Percentiles rank a stretch among this genome's conserved stretches.
Evolutionary conservation across 768 basidiomycete species (phyloP).

Genomic region (Gloeophyllum trabeum): DNA sequence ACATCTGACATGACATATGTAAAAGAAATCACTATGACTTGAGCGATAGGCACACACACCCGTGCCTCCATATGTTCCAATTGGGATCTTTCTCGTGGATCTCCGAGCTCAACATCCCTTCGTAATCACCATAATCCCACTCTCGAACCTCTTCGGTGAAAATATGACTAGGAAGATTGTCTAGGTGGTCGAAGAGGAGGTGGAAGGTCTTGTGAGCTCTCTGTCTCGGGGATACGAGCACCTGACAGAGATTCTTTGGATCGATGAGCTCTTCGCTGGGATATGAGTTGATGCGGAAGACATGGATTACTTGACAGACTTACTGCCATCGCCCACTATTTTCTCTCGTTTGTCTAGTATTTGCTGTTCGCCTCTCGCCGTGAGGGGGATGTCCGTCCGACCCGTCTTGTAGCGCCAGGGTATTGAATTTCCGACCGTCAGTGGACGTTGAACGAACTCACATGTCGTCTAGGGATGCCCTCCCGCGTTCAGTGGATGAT

Average conservation of each 20-base stretch:
- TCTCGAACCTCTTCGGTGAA: conserved; percentile 63
- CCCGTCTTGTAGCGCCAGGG: conserved; percentile 51
- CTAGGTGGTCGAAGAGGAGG: conserved; percentile 51
- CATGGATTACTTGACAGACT: conserved; percentile 19
- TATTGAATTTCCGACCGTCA: conserved; percentile 4
- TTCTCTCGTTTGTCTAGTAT: conserved; percentile 50
- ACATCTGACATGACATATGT: conserved; percentile 37
- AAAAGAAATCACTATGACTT: neutral
- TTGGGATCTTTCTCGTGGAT: conserved; percentile 46
- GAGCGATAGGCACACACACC: conserved; percentile 28
- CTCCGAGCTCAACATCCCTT: conserved; percentile 72
- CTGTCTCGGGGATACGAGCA: conserved; percentile 78
- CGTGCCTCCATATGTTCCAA: conserved; percentile 86
- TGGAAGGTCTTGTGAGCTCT: conserved; percentile 84
- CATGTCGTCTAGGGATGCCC: conserved; percentile 41
- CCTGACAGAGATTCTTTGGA: conserved; percentile 62
- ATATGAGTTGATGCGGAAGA: conserved; percentile 2
- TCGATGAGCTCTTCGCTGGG: conserved; percentile 54
- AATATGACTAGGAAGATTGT: conserved; percentile 35
- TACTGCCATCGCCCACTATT: conserved; percentile 71
- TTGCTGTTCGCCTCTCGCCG: conserved; percentile 59
- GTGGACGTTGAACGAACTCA: conserved; percentile 18
- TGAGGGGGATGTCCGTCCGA: conserved; percentile 79
- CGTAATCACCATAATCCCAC: conserved; percentile 91
- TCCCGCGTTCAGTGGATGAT: conserved; percentile 5